Percentiles rank a stretch among this genome's conserved stretches.
Conservation (phyloP, 306 rosid species). For the Arachis stenosperma region DNA sequence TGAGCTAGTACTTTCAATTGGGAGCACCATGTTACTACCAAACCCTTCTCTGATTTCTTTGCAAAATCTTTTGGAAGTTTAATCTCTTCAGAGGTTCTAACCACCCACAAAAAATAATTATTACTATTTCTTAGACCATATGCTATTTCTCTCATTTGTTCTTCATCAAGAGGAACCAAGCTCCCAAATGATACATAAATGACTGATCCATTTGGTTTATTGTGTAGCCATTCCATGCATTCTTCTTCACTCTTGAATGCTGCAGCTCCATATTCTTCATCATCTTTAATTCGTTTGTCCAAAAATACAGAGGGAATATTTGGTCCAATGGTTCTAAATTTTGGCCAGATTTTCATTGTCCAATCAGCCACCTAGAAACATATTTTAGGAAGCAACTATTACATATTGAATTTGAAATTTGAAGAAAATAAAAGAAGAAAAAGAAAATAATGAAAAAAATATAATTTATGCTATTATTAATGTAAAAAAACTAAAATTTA, state of each 20-base stretch:
- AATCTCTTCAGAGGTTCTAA: constrained; percentile 28
- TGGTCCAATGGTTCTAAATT: constrained; percentile 50
- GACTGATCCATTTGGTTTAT: constrained; percentile 37
- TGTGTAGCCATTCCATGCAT: constrained; percentile 44
- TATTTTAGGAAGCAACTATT: background rate
- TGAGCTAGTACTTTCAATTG: constrained; percentile 14
- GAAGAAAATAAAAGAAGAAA: background rate
- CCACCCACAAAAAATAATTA: constrained; percentile 47
- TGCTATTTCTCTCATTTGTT: constrained; percentile 42
- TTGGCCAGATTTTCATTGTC: constrained; percentile 40
- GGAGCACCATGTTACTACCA: constrained; percentile 25
- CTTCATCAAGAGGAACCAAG: background rate
- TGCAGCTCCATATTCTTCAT: constrained; percentile 36
- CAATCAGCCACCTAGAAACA: constrained; percentile 38
- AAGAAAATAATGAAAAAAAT: too few relatives aligned
- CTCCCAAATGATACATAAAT: constrained; percentile 48
- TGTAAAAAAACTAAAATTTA: too few relatives aligned
- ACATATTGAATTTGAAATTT: background rate
- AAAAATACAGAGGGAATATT: constrained; percentile 44
- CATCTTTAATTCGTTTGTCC: constrained; percentile 43
- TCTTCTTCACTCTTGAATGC: constrained; percentile 39
- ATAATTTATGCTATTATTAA: too few relatives aligned
- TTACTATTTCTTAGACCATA: constrained; percentile 25
- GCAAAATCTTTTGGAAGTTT: constrained; percentile 39
- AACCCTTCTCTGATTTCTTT: constrained; percentile 26